These are phyloP conservation scores for Heteromeles arbutifolia DNA, from an alignment of 306 rosid genomes.

Conservation along the genomic window DNA sequence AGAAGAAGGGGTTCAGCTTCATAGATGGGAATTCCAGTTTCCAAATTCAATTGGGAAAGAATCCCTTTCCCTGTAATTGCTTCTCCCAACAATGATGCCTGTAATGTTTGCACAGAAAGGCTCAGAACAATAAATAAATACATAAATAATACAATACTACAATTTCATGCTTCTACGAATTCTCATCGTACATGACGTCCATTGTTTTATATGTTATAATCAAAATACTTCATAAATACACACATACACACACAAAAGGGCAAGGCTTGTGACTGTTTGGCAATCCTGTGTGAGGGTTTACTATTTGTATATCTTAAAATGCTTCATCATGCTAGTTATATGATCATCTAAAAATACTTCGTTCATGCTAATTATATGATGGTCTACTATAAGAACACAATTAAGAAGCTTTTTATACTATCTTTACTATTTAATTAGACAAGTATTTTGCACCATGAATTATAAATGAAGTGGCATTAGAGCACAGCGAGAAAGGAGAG, in stretches of 20 bases:
- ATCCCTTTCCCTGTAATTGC: constrained; percentile 92
- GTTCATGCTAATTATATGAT: not conserved
- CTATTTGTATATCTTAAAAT: not conserved
- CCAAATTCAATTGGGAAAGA: constrained; percentile 76
- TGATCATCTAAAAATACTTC: not conserved
- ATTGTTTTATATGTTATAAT: not conserved
- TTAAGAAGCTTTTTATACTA: too few species aligned
- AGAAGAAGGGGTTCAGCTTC: constrained; percentile 98
- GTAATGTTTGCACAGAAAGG: constrained; percentile 8
- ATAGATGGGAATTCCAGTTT: constrained; percentile 88
- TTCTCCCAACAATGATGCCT: constrained; percentile 94
- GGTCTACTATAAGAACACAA: too few species aligned
- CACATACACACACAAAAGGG: not conserved
- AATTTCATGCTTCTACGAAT: not conserved
- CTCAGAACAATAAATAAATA: not conserved
- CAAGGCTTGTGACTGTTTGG: not conserved
- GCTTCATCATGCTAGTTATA: not conserved
- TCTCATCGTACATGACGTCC: not conserved
- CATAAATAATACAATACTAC: not conserved
- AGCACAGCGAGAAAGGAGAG: too few species aligned
- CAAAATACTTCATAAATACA: too few species aligned
- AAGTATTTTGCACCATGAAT: too few species aligned
- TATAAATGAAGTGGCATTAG: too few species aligned
- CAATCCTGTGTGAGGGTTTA: not conserved
- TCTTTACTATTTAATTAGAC: too few species aligned